A percentile compares a stretch with the other conserved stretches of the same genome.
These are phyloP conservation scores for Lepiota venenata DNA, from an alignment of 768 basidiomycete genomes.

Conservation along the genomic window DNA sequence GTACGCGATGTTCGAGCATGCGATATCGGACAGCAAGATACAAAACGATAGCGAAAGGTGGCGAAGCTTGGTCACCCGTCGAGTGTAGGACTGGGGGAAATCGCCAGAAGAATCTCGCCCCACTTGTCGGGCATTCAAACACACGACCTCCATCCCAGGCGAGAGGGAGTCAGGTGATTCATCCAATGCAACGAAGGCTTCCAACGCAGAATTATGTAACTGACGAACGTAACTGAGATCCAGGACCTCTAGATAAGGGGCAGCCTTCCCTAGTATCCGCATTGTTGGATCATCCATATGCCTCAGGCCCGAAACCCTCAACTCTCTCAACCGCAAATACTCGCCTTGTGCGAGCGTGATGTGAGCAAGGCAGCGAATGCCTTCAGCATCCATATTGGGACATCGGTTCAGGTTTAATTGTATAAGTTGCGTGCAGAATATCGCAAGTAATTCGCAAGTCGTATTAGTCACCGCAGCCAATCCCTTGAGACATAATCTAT, in stretches of 20 bases:
- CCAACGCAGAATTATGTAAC: conserved; percentile 72
- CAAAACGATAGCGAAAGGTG: conserved; percentile 77
- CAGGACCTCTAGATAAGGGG: conserved; percentile 72
- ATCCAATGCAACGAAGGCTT: conserved; percentile 63
- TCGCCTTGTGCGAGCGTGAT: conserved; percentile 44
- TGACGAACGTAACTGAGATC: conserved; percentile 74
- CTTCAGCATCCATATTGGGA: conserved; percentile 59
- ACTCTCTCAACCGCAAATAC: conserved; percentile 51
- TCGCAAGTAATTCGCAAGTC: conserved; percentile 67
- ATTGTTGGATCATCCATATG: conserved; percentile 58
- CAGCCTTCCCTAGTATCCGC: conserved; percentile 60
- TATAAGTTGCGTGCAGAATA: conserved; percentile 51
- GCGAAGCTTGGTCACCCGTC: conserved; percentile 64
- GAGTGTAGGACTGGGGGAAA: conserved; percentile 37
- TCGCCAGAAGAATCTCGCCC: conserved; percentile 55
- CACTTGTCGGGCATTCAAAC: conserved; percentile 59
- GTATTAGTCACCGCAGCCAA: conserved; percentile 66
- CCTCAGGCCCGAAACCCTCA: conserved; percentile 68
- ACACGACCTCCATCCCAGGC: conserved; percentile 38
- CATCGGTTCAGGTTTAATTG: conserved; percentile 74
- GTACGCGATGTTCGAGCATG: conserved; percentile 69
- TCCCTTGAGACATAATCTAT: conserved; percentile 62
- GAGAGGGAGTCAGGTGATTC: conserved; percentile 30
- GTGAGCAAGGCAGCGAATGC: conserved; percentile 47
- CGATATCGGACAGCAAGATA: conserved; percentile 65